Evolutionary conservation across 192 early-diverging fungal genomes (phyloP).

Genomic region (Backusella tuberculispora): DNA sequence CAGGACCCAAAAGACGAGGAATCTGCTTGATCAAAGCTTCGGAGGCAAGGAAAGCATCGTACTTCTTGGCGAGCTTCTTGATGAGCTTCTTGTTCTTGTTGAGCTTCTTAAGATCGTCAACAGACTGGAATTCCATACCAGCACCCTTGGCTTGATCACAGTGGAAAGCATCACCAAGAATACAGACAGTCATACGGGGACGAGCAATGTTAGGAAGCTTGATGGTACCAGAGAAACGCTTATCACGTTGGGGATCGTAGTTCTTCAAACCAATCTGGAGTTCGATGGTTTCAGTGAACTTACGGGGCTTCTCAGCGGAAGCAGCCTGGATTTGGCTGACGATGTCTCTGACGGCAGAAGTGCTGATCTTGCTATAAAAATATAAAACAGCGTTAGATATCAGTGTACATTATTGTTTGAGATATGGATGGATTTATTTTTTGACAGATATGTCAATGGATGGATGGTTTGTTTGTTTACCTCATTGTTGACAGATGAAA

Average conservation of each 20-base stretch:
- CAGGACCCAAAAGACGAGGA: slow-evolving; percentile 96
- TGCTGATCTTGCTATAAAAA: slow-evolving; percentile 76
- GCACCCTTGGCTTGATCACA: slow-evolving; percentile 94
- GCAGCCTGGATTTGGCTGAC: slow-evolving; percentile 68
- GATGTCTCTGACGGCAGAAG: slow-evolving; percentile 85
- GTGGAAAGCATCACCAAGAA: slow-evolving; percentile 95
- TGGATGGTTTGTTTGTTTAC: slow-evolving; percentile 33
- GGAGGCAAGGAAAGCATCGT: slow-evolving; percentile 97
- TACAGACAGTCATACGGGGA: slow-evolving; percentile 93
- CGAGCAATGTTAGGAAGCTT: slow-evolving; percentile 93
- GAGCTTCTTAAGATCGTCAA: slow-evolving; percentile 98
- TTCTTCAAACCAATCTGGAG: slow-evolving; percentile 99
- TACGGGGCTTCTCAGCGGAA: slow-evolving; percentile 91
- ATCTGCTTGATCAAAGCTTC: slow-evolving; percentile 99
- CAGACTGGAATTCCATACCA: slow-evolving; percentile 88
- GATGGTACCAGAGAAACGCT: slow-evolving; percentile 98
- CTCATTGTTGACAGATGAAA: slow-evolving; percentile 32
- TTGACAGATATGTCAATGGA: slow-evolving; percentile 28
- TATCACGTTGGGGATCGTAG: slow-evolving; percentile 99
- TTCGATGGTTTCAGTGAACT: slow-evolving; percentile 97
- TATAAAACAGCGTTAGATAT: background rate
- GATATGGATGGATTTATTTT: slow-evolving; percentile 28
- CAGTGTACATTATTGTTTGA: background rate
- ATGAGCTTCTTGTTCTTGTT: slow-evolving; percentile 99
- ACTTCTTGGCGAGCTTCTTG: slow-evolving; percentile 99